Evolutionary conservation across 345 rosid genomes (phyloP), one percentile per base, ranked within the genome.

Genomic region (Theobroma cacao): DNA sequence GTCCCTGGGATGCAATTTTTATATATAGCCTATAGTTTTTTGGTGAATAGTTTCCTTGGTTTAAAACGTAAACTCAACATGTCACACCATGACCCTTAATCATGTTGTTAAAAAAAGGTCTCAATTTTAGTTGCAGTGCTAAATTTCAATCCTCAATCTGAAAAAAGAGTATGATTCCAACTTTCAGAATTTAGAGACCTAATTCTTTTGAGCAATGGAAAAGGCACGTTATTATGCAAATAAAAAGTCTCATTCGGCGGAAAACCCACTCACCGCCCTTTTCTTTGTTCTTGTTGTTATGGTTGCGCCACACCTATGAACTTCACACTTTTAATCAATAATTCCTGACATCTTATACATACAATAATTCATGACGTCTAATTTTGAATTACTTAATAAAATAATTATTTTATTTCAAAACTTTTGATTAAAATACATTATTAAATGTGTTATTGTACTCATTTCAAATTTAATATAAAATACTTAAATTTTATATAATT

Each of bases 211-310:
- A 6, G 28, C 14, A 34, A 8, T 18, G 12, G 22, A 33, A 63
- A 33, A 26, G 64, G 8, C 22, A 33, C 5, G 24, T 28, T 58
- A 58, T 28, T 60, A 4, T 58, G 34, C 14, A 26, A 59, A 11
- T 59, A 55, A n/a, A 53, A 59, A 68, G 73, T 71, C 75, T 33
- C 8, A 72, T 30, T 72, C 3, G 75, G 41, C 61, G 41, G 40
- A 72, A 72, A 72, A 72, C 62, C 43, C 11, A 9, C 75, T 48
- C 34, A 45, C 22, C 50, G 74, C 30, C 26, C 41, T 26, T 69
- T 50, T 31, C 10, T 26, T 24, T 68, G 17, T 50, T 11, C n/a
- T 38, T 66, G 15, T 64, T 6, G 45, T 64, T 24, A 17, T 64
- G 12, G n/a, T n/a, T 56, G 61, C 30, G 4, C 61, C 30, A 9